Evolutionary conservation across 768 basidiomycete genomes (phyloP).

Genomic region (Thelephora aurantiotincta): DNA sequence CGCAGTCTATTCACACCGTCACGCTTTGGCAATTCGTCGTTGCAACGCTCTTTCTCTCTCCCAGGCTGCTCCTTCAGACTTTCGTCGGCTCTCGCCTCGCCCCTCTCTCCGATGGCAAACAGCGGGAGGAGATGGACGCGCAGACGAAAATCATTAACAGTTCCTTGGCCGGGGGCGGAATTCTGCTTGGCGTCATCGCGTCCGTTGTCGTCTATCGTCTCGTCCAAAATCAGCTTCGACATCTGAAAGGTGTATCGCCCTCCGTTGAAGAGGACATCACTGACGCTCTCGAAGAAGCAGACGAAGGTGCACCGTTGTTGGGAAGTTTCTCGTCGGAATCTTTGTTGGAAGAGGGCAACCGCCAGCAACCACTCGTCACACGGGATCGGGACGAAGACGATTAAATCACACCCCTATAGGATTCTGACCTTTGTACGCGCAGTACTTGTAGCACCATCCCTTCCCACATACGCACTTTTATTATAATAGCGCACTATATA

Average conservation of each 20-base stretch:
- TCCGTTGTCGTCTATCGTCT: conserved; percentile 55
- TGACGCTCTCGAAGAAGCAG: conserved; percentile 44
- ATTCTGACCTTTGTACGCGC: no score
- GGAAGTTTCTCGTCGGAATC: conserved; percentile 13
- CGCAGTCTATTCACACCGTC: conserved; percentile 60
- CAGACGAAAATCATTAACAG: conserved; percentile 55
- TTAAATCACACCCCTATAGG: no score
- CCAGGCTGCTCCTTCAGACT: conserved; percentile 57
- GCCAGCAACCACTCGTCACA: no score
- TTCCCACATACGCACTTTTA: no score
- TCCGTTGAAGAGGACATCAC: conserved; percentile 40
- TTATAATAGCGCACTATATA: no score
- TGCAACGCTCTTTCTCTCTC: conserved; percentile 59
- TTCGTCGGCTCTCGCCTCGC: conserved; percentile 73
- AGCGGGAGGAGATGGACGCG: conserved; percentile 62
- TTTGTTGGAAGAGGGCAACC: conserved; percentile 6
- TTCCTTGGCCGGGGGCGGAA: conserved; percentile 42
- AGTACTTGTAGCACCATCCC: no score
- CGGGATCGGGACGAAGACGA: no score
- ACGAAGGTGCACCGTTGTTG: conserved; percentile 49
- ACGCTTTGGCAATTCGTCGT: conserved; percentile 60
- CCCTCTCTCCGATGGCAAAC: conserved; percentile 60
- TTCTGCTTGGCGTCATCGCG: conserved; percentile 40
- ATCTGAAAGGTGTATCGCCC: conserved; percentile 32
- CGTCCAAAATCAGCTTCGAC: conserved; percentile 45